Base-by-base conservation (phyloP, 139 green algal genomes). In the Mychonastes homosphaera region DNA sequence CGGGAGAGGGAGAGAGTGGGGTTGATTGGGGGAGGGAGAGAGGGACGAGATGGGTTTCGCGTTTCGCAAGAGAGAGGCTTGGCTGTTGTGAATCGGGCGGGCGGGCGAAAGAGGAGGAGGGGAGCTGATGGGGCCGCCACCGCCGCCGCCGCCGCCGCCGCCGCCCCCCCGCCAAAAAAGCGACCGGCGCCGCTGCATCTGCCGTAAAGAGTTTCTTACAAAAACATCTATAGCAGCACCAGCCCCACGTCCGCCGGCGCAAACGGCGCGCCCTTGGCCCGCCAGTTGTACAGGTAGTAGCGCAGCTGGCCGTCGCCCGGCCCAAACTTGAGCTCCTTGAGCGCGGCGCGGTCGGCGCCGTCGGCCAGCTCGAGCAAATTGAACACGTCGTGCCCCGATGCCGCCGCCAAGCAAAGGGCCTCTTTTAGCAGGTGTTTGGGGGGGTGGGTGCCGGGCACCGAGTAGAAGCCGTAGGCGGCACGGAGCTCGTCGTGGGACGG, bases 251-350 rank as follows among this genome's bases (percentile, higher is more conserved):
- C 70, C 8, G 58, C 43, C 0, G 91, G 65, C 1, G 58, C 30
- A 36, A 97, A 53, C 19, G 67, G 46, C 19, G 47, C 23, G 1
- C 38, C 46, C 13, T 2, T 26, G 21, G 95, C 49, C 4, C 87
- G 65, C 81, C 86, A 99, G 78, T 99, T 99, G 84, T 92, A 99
- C 41, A 99, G 71, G 70, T 99, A 99, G 70, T 97, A 99, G 29
- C 92, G 79, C 67, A 99, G 77, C 53, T 84, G 70, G 40, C 92
- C 92, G 56, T 99, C 92, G 0, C 92, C 92, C n/a, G 91, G 87
- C 28, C 91, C 92, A 79, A 97, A 98, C 74, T 98, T 98, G 45
- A 98, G 84, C 16, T 91, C 80, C 41, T 84, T 83, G 15, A 95
- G 64, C 36, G 94, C 76, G 16, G 67, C 48, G n/a, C n/a, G n/a